Evolutionary conservation across 2,329 filamentous ascomycete species (phyloP).

Genomic region (Exserohilum rostratum): DNA sequence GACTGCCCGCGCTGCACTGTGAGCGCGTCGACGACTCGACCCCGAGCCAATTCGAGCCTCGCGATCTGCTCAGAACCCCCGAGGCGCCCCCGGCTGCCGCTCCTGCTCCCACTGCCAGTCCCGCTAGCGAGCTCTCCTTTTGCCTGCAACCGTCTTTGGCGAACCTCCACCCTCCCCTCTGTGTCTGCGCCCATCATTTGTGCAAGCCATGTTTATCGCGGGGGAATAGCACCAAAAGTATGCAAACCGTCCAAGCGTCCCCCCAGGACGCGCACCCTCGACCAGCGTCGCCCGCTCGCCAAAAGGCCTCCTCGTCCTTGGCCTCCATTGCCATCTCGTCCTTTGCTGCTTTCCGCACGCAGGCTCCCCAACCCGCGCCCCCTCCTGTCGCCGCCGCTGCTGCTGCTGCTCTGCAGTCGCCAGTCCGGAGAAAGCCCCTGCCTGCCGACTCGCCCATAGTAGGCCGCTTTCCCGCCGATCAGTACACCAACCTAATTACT

Average conservation of each 20-base stretch:
- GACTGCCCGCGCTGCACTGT: slow-evolving; percentile 7
- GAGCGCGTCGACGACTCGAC: slow-evolving; percentile 25
- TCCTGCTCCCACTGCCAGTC: slow-evolving; percentile 27
- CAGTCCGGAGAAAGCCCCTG: slow-evolving; percentile 61
- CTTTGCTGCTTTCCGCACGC: slow-evolving; percentile 53
- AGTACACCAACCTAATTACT: slow-evolving; percentile 43
- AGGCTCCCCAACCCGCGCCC: slow-evolving; percentile 45
- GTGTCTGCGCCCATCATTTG: slow-evolving; percentile 35
- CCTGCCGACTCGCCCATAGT: slow-evolving; percentile 58
- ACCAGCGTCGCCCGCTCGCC: slow-evolving; percentile 35
- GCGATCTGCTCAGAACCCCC: slow-evolving; percentile 36
- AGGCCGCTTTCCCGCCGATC: slow-evolving; percentile 50
- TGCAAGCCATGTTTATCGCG: slow-evolving; percentile 44
- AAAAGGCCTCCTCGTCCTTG: slow-evolving; percentile 45
- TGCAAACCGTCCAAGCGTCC: slow-evolving; percentile 42
- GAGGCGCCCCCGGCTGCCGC: slow-evolving; percentile 28
- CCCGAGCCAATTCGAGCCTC: slow-evolving; percentile 36
- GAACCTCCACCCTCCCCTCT: slow-evolving; percentile 32
- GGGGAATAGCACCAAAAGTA: slow-evolving; percentile 34
- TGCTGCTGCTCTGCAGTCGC: slow-evolving; percentile 40
- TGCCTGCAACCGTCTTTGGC: slow-evolving; percentile 31
- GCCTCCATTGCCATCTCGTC: slow-evolving; percentile 51
- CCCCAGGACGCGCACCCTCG: slow-evolving; percentile 28
- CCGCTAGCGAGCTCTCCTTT: slow-evolving; percentile 39
- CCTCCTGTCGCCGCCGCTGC: slow-evolving; percentile 13